Conservation (phyloP, 2,329 filamentous ascomycete species). For the Tolypocladium endophyticum region DNA sequence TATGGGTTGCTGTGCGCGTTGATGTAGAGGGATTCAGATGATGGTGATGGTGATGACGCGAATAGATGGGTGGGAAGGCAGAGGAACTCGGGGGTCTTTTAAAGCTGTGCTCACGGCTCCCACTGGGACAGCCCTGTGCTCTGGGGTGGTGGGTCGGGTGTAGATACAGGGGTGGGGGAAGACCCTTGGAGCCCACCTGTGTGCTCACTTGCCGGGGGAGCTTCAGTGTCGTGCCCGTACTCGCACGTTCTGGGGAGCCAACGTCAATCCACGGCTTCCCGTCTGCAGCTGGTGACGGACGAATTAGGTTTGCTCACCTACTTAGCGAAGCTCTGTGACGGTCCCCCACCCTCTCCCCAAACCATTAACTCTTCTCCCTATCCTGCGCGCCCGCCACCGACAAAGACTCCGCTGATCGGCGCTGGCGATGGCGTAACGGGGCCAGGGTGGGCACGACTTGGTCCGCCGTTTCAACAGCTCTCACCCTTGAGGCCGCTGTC, state of each 20-base stretch:
- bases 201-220: background rate
- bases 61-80: background rate
- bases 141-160: background rate
- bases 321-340: background rate
- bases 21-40: background rate
- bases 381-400: background rate
- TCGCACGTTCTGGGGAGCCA: no score
- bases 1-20: background rate
- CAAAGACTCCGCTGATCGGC: background rate
- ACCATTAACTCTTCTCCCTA: background rate
- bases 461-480: background rate
- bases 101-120: constrained; percentile 1
- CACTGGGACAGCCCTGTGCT: background rate
- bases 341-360: background rate
- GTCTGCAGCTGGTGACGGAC: background rate
- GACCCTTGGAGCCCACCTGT: background rate
- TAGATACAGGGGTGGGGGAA: background rate
- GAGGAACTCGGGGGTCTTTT: constrained; percentile 13
- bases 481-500: background rate
- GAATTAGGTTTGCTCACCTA: background rate
- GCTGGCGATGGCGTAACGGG: background rate
- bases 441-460: background rate
- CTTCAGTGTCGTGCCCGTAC: background rate
- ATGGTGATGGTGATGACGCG: background rate
- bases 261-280: background rate